These are phyloP conservation scores for Clitopilus hobsonii DNA, from an alignment of 768 basidiomycete genomes.

Conservation along the genomic window DNA sequence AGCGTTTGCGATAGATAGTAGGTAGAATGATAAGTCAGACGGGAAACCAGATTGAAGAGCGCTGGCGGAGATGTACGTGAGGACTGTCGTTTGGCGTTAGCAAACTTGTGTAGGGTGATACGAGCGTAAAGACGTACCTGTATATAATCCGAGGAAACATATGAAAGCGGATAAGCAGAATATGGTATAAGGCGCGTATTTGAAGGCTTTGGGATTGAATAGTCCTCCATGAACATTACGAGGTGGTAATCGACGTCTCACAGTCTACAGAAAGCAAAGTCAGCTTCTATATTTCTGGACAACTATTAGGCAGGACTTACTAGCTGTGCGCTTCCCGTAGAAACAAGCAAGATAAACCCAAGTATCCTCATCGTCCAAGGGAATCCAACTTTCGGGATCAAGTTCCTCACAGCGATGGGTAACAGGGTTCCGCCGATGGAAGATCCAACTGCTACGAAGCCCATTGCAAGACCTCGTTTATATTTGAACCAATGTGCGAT, in stretches of 20 bases:
- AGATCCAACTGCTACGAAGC: slow-evolving; percentile 59
- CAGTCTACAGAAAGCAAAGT: slow-evolving; percentile 19
- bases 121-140: slow-evolving; percentile 30
- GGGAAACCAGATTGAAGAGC: slow-evolving; percentile 46
- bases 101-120: slow-evolving; percentile 21
- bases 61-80: slow-evolving; percentile 64
- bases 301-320: slow-evolving; percentile 17
- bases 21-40: slow-evolving; percentile 52
- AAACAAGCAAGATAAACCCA: slow-evolving; percentile 53
- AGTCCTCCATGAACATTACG: slow-evolving; percentile 49
- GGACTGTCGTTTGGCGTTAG: slow-evolving; percentile 37
- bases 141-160: slow-evolving; percentile 67
- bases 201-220: slow-evolving; percentile 50
- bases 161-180: slow-evolving; percentile 56
- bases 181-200: slow-evolving; percentile 44
- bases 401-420: slow-evolving; percentile 54
- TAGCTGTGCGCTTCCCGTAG: slow-evolving; percentile 52
- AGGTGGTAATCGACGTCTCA: slow-evolving; percentile 53
- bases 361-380: slow-evolving; percentile 72
- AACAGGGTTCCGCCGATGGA: slow-evolving; percentile 67
- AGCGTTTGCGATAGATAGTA: slow-evolving; percentile 66
- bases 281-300: too few species aligned
- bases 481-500: slow-evolving; percentile 74
- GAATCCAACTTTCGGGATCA: slow-evolving; percentile 54
- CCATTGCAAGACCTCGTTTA: slow-evolving; percentile 56